Evolutionary conservation across 164 flowering plant species (phyloP), one percentile per base, ranked within the genome.

Genomic region (Stephania japonica): DNA sequence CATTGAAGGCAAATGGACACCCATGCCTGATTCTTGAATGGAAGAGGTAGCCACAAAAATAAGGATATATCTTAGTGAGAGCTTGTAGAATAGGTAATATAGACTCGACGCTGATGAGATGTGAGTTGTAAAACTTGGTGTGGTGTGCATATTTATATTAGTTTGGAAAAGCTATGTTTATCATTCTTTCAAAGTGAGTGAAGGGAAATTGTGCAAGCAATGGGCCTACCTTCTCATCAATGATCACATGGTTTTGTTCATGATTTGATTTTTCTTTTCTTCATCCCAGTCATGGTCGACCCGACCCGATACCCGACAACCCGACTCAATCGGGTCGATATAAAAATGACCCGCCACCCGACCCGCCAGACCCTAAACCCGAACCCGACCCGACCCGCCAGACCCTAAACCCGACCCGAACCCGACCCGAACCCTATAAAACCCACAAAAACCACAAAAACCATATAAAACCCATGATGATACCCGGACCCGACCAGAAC

Each of bases 21-120:
- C 69, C 82, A 80, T 72, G 62, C 16, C 23, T 56, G 62, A 6
- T 56, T 56, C 21, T 56, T 56, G 23, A 56, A 56, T 16, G 18
- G 23, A n/a, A 18, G n/a, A 18, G 62, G n/a, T 56, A 18, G 6
- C 21, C 62, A 6, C 5, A 18, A 56, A 56, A 5, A 3, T 1
- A 49, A 18, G n/a, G n/a, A n/a, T n/a, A n/a, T n/a, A 56, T 56
- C 23, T 56, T 21, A n/a, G 21, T 16, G 62, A 49, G n/a, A 56
- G 62, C 62, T 16, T 56, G 62, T 56, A 56, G 62, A 56, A 56
- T 21, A 56, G 62, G 62, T 6, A 56, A 56, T 6, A 13, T 4
- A 56, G 7, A 21, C 62, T 56, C 4, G 62, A 56, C n/a, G n/a
- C 23, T 56, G 62, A 7, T 18, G 62, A 18, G 62, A 18, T 56